These are phyloP conservation scores for Psilocybe mexicana DNA, from an alignment of 1,284 basidiomycete genomes.

Conservation along the genomic window DNA sequence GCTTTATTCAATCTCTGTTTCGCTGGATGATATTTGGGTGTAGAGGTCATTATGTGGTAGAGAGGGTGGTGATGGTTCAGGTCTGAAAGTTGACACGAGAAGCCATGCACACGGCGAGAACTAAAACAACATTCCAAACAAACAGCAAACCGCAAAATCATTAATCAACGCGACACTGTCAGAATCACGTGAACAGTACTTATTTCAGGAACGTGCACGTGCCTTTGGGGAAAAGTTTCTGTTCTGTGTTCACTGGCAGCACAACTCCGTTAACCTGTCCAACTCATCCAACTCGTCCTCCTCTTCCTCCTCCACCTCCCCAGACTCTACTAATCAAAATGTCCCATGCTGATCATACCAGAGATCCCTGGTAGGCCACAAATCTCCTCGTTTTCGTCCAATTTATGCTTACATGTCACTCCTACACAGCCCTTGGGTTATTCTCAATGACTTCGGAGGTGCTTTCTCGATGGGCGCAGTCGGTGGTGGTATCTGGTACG, in stretches of 20 bases:
- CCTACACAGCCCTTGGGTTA: conserved; percentile 87
- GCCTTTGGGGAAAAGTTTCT: conserved; percentile 35
- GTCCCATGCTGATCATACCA: conserved; percentile 89
- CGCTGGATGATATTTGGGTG: conserved; percentile 25
- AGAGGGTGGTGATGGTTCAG: conserved; percentile 18
- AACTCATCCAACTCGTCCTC: conserved; percentile 11
- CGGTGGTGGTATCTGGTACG: conserved; percentile 98
- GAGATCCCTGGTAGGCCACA: conserved; percentile 81
- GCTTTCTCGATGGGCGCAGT: conserved; percentile 96
- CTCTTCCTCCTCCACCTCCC: conserved; percentile 8
- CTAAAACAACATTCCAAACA: conserved; percentile 4
- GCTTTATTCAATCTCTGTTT: conserved; percentile 42
- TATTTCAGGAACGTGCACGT: conserved; percentile 24
- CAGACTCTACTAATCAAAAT: conserved; percentile 38
- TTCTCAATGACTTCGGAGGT: conserved; percentile 98
- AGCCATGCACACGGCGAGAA: too few relatives aligned
- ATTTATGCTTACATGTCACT: not conserved
- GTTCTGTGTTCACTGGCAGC: conserved; percentile 1
- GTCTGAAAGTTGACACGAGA: conserved; percentile 1
- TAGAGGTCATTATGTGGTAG: conserved; percentile 24
- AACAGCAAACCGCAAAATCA: conserved; percentile 17
- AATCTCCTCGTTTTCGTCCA: not conserved
- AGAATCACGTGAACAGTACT: conserved; percentile 25
- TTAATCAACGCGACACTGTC: conserved; percentile 23
- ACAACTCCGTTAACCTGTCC: not conserved